Evolutionary conservation across 257 asterid species (phyloP).

Genomic region (Solanum medicagineum): DNA sequence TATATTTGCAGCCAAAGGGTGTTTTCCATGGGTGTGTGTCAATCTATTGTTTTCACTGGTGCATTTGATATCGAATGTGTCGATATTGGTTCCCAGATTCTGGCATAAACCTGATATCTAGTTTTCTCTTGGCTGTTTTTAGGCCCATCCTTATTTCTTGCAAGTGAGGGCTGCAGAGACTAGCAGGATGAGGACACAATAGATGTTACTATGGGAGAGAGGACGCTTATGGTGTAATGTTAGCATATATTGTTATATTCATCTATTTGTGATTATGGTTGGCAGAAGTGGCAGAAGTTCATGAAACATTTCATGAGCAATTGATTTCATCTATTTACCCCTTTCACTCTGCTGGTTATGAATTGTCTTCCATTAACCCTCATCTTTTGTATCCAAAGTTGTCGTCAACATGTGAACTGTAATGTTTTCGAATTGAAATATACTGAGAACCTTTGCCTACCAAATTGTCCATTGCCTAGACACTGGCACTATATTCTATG

Average conservation of each 20-base stretch:
- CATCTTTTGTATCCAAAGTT: neutral
- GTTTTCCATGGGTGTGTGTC: neutral
- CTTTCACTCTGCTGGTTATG: neutral
- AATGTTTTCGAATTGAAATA: neutral
- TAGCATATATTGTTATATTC: neutral
- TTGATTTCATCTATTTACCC: neutral
- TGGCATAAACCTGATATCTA: neutral
- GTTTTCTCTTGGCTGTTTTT: neutral
- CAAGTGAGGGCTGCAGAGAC: conserved; percentile 12
- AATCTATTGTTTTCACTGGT: neutral
- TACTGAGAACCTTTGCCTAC: neutral
- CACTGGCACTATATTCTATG: neutral
- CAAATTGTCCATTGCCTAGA: neutral
- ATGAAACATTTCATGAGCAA: neutral
- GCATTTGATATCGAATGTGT: neutral
- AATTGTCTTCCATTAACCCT: neutral
- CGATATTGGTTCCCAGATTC: neutral
- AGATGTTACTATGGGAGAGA: neutral
- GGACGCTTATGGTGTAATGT: neutral
- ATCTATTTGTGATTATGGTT: neutral
- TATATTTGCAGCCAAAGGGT: neutral
- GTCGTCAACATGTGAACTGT: neutral
- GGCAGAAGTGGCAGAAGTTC: neutral
- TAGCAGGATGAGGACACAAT: conserved; percentile 9
- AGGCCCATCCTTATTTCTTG: conserved; percentile 10